Evolutionary conservation across 768 basidiomycete genomes (phyloP).

Genomic region (Leccinellum rugosiceps): DNA sequence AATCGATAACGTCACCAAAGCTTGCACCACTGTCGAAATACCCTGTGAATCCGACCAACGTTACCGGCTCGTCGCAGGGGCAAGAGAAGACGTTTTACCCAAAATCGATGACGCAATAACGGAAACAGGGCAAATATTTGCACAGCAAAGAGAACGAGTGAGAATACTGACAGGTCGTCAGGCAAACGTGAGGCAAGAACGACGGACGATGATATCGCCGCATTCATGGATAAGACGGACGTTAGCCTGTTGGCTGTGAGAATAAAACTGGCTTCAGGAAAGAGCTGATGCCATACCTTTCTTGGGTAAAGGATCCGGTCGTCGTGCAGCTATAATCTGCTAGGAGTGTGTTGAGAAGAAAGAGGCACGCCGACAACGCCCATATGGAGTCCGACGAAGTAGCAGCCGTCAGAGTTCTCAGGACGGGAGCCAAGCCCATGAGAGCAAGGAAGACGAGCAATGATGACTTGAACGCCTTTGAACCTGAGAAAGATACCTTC

Average conservation of each 20-base stretch:
- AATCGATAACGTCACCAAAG: conserved; percentile 51
- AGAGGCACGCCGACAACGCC: conserved; percentile 86
- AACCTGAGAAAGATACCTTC: conserved; percentile 40
- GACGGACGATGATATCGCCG: conserved; percentile 88
- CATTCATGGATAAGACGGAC: conserved; percentile 85
- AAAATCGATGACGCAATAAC: conserved; percentile 67
- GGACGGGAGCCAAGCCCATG: conserved; percentile 86
- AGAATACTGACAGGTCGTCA: conserved; percentile 83
- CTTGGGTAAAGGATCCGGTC: conserved; percentile 44
- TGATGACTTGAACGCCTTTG: conserved; percentile 74
- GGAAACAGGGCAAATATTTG: conserved; percentile 84
- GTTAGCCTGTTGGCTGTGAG: conserved; percentile 54
- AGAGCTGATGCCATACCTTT: conserved; percentile 46
- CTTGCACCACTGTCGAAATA: conserved; percentile 45
- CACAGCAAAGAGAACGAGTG: conserved; percentile 81
- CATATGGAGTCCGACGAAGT: conserved; percentile 97
- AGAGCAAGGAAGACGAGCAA: conserved; percentile 86
- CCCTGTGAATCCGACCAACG: conserved; percentile 37
- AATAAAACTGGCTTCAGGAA: conserved; percentile 19
- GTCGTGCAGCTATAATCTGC: conserved; percentile 72
- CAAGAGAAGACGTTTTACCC: conserved; percentile 41
- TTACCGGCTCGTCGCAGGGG: conserved; percentile 8
- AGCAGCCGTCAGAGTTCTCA: conserved; percentile 88
- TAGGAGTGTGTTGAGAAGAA: conserved; percentile 76
- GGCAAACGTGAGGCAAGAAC: conserved; percentile 88